Percentiles rank a stretch among this genome's conserved stretches.
These are phyloP conservation scores for Solanum acaule DNA, from an alignment of 257 asterid species.

Conservation along the genomic window DNA sequence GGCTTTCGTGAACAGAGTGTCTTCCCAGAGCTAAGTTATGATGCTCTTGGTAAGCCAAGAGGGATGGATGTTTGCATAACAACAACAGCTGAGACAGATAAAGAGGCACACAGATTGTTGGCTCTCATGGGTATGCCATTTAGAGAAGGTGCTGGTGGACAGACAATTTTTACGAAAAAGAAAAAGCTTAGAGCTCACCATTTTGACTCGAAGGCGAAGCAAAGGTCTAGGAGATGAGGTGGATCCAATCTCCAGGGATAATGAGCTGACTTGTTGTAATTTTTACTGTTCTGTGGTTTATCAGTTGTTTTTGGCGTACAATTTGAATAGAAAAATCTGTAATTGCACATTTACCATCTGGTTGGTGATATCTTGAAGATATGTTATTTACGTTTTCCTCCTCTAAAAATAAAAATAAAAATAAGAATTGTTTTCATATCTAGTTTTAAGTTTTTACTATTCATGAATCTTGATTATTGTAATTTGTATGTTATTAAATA, in stretches of 20 bases:
- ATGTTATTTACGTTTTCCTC: background rate
- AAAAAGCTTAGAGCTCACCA: constrained; percentile 90
- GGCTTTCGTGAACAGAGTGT: constrained; percentile 89
- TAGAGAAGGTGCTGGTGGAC: constrained; percentile 50
- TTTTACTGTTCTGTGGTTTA: background rate
- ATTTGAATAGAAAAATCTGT: background rate
- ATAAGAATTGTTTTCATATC: background rate
- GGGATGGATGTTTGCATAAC: constrained; percentile 96
- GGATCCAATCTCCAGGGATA: background rate
- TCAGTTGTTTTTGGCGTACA: background rate
- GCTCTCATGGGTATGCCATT: constrained; percentile 98
- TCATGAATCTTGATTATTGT: background rate
- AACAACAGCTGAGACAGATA: constrained; percentile 76
- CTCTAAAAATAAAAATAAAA: background rate
- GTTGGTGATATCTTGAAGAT: background rate
- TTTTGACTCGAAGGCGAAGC: constrained; percentile 74
- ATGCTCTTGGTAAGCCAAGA: constrained; percentile 70
- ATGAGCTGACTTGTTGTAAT: background rate
- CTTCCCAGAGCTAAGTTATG: constrained; percentile 76
- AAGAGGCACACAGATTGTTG: constrained; percentile 65
- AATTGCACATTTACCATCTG: background rate
- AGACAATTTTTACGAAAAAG: constrained; percentile 34
- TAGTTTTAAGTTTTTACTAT: background rate
- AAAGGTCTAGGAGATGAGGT: constrained; percentile 30
- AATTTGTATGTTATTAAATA: background rate